Percentiles rank a stretch among this genome's conserved stretches.
These are phyloP conservation scores for Acanthochlamys bracteata DNA, from an alignment of 106 monocot species.

Conservation along the genomic window DNA sequence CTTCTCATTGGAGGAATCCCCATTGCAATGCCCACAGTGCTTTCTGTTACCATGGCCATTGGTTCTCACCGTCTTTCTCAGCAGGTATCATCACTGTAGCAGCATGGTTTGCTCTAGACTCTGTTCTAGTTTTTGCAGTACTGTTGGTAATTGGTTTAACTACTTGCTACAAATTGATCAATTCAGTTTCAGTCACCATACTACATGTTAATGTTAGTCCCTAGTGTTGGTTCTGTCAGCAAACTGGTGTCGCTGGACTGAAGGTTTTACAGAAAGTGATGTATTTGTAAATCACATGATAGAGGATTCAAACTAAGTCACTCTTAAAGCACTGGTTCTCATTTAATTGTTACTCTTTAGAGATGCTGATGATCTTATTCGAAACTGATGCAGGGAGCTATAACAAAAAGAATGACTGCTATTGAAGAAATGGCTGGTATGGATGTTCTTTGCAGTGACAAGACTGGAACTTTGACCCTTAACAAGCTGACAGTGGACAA, in stretches of 20 bases:
- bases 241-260: no score
- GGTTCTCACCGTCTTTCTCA: constrained; percentile 89
- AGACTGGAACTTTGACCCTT: constrained; percentile 81
- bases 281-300: no score
- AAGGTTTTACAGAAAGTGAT: no score
- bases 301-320: not conserved
- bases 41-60: constrained; percentile 99
- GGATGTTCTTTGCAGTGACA: constrained; percentile 96
- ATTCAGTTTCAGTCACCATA: no score
- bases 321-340: not conserved
- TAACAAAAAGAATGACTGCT: constrained; percentile 90
- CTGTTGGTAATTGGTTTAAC: no score
- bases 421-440: constrained; percentile 97
- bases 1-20: constrained; percentile 99
- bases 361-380: not conserved
- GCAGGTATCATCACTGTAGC: constrained; percentile 42
- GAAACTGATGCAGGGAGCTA: constrained; percentile 53
- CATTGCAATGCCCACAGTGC: constrained; percentile 97
- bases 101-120: not conserved
- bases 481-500: constrained; percentile 79
- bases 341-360: not conserved
- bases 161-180: no score
- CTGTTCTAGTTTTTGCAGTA: no score
- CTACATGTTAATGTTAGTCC: no score
- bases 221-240: no score